Evolutionary conservation across 305 asterid species (phyloP), one percentile per base, ranked within the genome.

Genomic region (Striga hermonthica): DNA sequence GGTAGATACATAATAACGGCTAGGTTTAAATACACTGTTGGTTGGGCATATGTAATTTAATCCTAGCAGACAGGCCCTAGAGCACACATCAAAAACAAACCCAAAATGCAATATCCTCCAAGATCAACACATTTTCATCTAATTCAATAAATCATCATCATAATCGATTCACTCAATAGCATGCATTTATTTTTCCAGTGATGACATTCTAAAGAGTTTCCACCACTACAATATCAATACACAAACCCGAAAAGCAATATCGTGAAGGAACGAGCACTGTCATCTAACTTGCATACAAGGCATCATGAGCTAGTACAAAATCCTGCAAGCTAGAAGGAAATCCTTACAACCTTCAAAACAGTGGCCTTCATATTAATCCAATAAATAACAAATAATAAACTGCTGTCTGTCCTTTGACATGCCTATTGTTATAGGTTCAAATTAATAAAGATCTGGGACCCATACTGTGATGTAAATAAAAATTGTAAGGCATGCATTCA

Each of bases 311-410:
- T 35, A 39, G 61, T 52, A 57, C 47, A 36, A 22, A 6, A 43
- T n/a, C 9, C 31, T 7, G 15, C 39, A 35, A 9, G 35, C 49
- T n/a, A 66, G 9, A 56, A 45, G 57, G 47, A 22, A 12, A 11
- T 49, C 4, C 53, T 6, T 7, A 41, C 31, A 68, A 12, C 53
- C 73, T 57, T 56, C 16, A 39, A 38, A 45, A 38, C 40, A 15
- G 44, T 74, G 28, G 11, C 62, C 16, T 22, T 22, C 31, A 22
- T 22, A 60, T 28, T 35, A 12, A 40, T 50, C 10, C 36, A 57
- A 66, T 65, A 40, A 60, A 43, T 60, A 69, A 38, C 45, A 40
- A 60, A 43, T 60, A 69, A 38, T 43, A 12, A 47, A 66, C 52
- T 60, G n/a, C 1, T 13, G 1, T n/a, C 38, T 14, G 16, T 35